A percentile compares a stretch with the other conserved stretches of the same genome.
Conservation (phyloP, 306 rosid genomes). For the Acacia crassicarpa region DNA sequence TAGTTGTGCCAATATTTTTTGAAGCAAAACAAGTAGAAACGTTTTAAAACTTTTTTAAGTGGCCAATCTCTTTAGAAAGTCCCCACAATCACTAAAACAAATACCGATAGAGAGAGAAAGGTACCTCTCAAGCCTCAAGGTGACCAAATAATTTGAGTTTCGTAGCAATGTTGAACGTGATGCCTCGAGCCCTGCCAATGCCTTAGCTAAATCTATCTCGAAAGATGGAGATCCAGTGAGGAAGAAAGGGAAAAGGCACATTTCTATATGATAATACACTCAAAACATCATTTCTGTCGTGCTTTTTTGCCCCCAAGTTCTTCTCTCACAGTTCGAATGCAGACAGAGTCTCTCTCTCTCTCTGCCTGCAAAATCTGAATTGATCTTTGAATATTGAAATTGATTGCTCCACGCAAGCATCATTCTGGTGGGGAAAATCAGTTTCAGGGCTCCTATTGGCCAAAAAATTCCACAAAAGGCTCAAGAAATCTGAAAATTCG, state of each 20-base stretch:
- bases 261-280: constrained; percentile 29
- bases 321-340: background rate
- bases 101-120: constrained; percentile 13
- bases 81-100: constrained; percentile 58
- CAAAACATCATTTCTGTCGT: constrained; percentile 48
- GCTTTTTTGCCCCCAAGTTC: constrained; percentile 38
- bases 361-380: constrained; percentile 38
- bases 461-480: too few relatives aligned
- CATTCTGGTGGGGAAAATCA: constrained; percentile 67
- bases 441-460: too few relatives aligned
- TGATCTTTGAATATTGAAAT: constrained; percentile 48
- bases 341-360: background rate
- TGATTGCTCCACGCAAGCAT: constrained; percentile 69
- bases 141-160: constrained; percentile 49
- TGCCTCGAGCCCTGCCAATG: constrained; percentile 69
- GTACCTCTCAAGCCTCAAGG: constrained; percentile 46
- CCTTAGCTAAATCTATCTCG: constrained; percentile 69
- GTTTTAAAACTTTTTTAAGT: constrained; percentile 51
- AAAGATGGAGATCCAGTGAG: constrained; percentile 39
- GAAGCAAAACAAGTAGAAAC: constrained; percentile 61
- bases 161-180: constrained; percentile 35
- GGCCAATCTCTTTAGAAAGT: constrained; percentile 54
- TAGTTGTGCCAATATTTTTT: constrained; percentile 53
- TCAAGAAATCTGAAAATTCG: too few relatives aligned
- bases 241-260: constrained; percentile 27